Evolutionary conservation across 2,329 filamentous ascomycete species (phyloP), one percentile per base, ranked within the genome.

Genomic region (Dissoconium aciculare): DNA sequence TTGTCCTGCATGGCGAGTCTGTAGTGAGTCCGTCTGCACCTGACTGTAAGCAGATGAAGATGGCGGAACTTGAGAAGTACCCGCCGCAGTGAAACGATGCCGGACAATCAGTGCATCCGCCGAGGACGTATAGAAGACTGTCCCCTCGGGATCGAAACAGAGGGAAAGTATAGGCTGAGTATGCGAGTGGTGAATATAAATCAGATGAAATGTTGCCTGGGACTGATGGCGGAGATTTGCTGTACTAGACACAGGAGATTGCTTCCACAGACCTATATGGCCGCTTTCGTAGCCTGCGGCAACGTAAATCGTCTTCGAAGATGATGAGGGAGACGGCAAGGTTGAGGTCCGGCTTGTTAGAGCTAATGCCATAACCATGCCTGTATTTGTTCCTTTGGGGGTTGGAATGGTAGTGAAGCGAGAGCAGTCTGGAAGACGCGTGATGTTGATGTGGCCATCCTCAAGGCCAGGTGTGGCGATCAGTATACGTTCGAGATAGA

Each of bases 1-100:
- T 52, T 95, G 87, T 1, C 89, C 89, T 0, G 85, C 70, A 53
- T 95, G 89, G 49, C 78, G 87, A 1, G 87, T 94, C 44, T 87
- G 74, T 26, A 74, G 12, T 4, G 35, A 36, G 17, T 42, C 43
- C 8, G 36, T 27, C 13, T 40, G 15, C 28, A 17, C 25, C n/a
- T n/a, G n/a, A n/a, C n/a, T n/a, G n/a, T n/a, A n/a, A n/a, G n/a
- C n/a, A n/a, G n/a, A n/a, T n/a, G n/a, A n/a, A n/a, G n/a, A n/a
- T 27, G n/a, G 26, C 10, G 31, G 33, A 5, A 23, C 15, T 4
- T n/a, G 15, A 13, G 10, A 68, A 67, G 26, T 25, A 11, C 3
- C 9, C 16, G 11, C 23, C 10, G 11, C 21, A 27, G 15, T 91
- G 62, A 0, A 74, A 71, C 8, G 8, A 50, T 93, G 83, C 46